These are phyloP conservation scores for Coniferiporia sulphurascens DNA, from an alignment of 1,284 basidiomycete genomes.

Conservation along the genomic window DNA sequence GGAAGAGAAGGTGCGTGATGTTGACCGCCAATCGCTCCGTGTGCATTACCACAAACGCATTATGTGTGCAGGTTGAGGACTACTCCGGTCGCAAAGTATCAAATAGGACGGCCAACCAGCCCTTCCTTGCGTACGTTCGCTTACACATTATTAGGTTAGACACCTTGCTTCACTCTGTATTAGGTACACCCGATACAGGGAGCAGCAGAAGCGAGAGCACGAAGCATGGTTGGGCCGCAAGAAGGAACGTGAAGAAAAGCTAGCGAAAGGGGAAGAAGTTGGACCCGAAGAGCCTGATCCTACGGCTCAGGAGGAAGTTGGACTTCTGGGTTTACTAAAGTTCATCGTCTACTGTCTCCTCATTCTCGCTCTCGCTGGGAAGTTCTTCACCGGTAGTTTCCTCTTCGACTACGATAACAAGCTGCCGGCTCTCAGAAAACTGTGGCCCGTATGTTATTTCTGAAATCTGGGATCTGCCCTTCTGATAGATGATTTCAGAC, in stretches of 20 bases:
- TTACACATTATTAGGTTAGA: not conserved
- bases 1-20: slow-evolving; percentile 11
- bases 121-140: slow-evolving; percentile 71
- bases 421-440: slow-evolving; percentile 52
- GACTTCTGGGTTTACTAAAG: slow-evolving; percentile 59
- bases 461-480: not conserved
- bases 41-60: not conserved
- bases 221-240: slow-evolving; percentile 65
- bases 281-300: slow-evolving; percentile 70
- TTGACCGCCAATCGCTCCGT: not conserved
- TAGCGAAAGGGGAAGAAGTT: slow-evolving; percentile 67
- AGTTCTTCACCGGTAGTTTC: slow-evolving; percentile 78
- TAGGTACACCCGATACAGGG: slow-evolving; percentile 68
- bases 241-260: slow-evolving; percentile 64
- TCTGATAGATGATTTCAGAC: slow-evolving; percentile 31
- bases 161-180: slow-evolving; percentile 18
- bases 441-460: slow-evolving; percentile 48
- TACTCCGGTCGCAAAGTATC: slow-evolving; percentile 62
- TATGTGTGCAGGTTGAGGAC: slow-evolving; percentile 13
- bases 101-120: slow-evolving; percentile 73
- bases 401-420: slow-evolving; percentile 71
- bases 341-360: slow-evolving; percentile 56
- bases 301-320: slow-evolving; percentile 60
- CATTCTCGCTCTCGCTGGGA: slow-evolving; percentile 56
- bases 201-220: slow-evolving; percentile 55